Evolutionary conservation across 2,329 filamentous ascomycete genomes (phyloP), one percentile per base, ranked within the genome.

Genomic region (Albophoma yamanashiensis): DNA sequence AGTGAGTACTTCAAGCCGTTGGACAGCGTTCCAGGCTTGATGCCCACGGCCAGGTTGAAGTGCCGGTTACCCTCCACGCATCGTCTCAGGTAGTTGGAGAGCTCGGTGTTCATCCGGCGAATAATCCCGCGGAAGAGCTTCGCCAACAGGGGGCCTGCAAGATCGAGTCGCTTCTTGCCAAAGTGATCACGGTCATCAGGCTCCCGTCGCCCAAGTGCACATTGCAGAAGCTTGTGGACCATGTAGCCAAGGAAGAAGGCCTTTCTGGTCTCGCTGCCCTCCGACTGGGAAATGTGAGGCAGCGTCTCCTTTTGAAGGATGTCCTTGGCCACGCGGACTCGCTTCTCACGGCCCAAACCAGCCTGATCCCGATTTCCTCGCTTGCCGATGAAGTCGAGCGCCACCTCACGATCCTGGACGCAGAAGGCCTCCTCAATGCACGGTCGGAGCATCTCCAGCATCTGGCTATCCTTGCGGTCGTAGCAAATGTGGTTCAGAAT

Each of bases 161-260:
- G 82, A 78, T 99, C 94, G 60, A 99, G 82, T 66, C 94, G 89
- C 82, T 99, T 99, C 83, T 97, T 97, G 69, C 94, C 94, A 70
- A 99, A 97, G 74, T 99, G 95, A 79, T 99, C 94, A 79, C 94
- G 90, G 71, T 99, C 94, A 70, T 99, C 94, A 34, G 92, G 91
- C 71, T 97, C 94, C 63, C 92, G 89, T 63, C 94, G 88, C 58
- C 94, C 95, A 56, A 99, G 82, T 59, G 92, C 91, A 71, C 92
- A 96, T 74, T 97, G 93, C 31, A 97, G 81, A 67, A 99, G 83
- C 71, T 94, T 89, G 75, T 99, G 93, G 55, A 97, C 91, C 93
- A 99, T 99, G 76, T 99, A 99, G 27, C 95, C 94, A 56, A 99
- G 79, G 82, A 97, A 99, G 76, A 96, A 99, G 2, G 95, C 94